Base-by-base conservation (phyloP, 1,139 yeast genomes). In the Lodderomyces pseudojiufengensis region DNA sequence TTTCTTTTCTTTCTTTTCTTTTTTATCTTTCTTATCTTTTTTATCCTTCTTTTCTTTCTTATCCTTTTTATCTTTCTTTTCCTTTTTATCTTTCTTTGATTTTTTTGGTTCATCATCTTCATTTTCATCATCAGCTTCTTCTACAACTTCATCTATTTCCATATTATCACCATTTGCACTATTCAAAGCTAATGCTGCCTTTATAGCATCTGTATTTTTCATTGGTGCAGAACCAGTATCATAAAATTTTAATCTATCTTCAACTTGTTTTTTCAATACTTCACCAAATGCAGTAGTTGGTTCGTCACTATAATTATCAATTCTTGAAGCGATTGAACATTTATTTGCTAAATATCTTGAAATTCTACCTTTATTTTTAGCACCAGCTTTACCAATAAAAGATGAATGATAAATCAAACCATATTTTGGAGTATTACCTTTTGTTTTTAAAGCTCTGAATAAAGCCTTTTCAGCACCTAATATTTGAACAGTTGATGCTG, bases 381-480 rank as follows among this genome's bases (percentile, higher is more conserved):
- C 95, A 39, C 95, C 77, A 42, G 99, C 98, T 70, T 86, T 95
- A 52, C 98, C 98, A 55, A 94, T 94, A 54, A 92, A 77, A 29
- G 97, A 88, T 35, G 98, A 95, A 61, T 94, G 98, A 75, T 92
- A 92, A 50, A 92, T 77, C 57, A 92, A 76, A 69, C 99, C 98
- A 61, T 92, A 92, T 69, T 94, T 92, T 59, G 99, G 99, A 49
- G 99, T 94, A 64, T 92, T 95, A 59, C 90, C 95, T 71, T 92
- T 92, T 44, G 99, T 94, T 74, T 92, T 92, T 60, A 92, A 79
- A 45, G 98, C 98, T 72, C 97, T 83, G 76, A 94, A 94, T 48
- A 94, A 76, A 33, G 98, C 98, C 78, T 94, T 94, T 71, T 94
- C 99, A 49, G 99, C 98, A 69, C 99, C 99, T 61, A 94, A 78